Percentiles rank a stretch among this genome's conserved stretches.
phyloP scores from a whole-genome alignment of 2,329 filamentous ascomycete species.

The Calonectria crousiana region DNA sequence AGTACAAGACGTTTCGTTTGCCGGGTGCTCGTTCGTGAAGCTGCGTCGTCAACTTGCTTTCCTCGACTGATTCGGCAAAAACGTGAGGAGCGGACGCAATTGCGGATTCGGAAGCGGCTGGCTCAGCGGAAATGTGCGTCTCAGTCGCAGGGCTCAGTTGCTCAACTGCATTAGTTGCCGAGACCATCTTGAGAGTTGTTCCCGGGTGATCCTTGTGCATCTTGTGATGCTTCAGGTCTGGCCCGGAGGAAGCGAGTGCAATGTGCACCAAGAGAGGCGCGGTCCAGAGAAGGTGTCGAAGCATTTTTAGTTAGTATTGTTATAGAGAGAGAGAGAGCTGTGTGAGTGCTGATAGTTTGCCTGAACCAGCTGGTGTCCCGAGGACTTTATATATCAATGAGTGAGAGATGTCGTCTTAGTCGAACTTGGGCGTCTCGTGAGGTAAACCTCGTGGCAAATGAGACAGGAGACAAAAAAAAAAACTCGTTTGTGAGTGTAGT shows the following conservation, averaged over 20 bases:
- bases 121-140: not conserved
- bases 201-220: not conserved
- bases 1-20: conserved; percentile 61
- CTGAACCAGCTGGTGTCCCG: conserved; percentile 2
- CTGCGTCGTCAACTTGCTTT: conserved; percentile 5
- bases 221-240: conserved; percentile 22
- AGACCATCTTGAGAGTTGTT: conserved; percentile 22
- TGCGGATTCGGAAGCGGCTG: not conserved
- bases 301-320: conserved; percentile 34
- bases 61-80: not conserved
- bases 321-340: not conserved
- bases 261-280: conserved; percentile 44
- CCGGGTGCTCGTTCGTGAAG: conserved; percentile 30
- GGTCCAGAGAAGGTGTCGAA: conserved; percentile 35
- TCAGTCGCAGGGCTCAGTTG: not conserved
- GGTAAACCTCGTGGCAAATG: conserved; percentile 25
- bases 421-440: not conserved
- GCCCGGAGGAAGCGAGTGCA: conserved; percentile 37
- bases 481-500: not conserved
- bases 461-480: conserved; percentile 15
- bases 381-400: conserved; percentile 36
- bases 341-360: conserved; percentile 9
- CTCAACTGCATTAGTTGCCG: not conserved
- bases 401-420: not conserved
- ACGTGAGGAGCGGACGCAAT: not conserved